Percentiles rank a stretch among this genome's conserved stretches.
These are phyloP conservation scores for Colletotrichum acutatum DNA, from an alignment of 2,329 filamentous ascomycete genomes.

Conservation along the genomic window DNA sequence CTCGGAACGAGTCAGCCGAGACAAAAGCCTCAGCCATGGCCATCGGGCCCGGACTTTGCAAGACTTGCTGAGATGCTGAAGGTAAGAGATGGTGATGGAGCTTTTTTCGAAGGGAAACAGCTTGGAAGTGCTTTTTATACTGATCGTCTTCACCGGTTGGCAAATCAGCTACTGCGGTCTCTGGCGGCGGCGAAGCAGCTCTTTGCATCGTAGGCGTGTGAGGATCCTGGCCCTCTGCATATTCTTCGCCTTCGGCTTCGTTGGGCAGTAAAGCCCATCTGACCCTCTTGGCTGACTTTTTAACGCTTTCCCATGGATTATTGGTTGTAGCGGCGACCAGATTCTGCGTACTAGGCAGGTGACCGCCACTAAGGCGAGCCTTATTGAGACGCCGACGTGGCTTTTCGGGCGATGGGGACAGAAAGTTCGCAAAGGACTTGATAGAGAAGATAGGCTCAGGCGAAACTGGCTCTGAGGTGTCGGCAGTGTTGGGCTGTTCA, in stretches of 20 bases:
- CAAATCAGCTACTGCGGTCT: constrained; percentile 46
- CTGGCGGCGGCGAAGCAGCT: constrained; percentile 56
- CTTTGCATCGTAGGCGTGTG: background rate
- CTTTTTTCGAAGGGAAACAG: constrained; percentile 50
- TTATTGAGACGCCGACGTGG: constrained; percentile 35
- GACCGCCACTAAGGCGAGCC: constrained; percentile 39
- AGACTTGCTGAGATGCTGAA: constrained; percentile 53
- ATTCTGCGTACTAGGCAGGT: constrained; percentile 46
- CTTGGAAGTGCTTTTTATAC: constrained; percentile 61
- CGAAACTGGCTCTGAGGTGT: constrained; percentile 48
- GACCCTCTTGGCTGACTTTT: constrained; percentile 45
- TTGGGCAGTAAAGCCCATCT: constrained; percentile 50
- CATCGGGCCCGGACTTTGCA: constrained; percentile 51
- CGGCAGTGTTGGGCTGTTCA: constrained; percentile 39
- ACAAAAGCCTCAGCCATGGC: constrained; percentile 63
- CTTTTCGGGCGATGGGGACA: constrained; percentile 59
- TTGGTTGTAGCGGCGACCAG: constrained; percentile 49
- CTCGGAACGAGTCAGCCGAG: constrained; percentile 49
- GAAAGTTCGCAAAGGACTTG: constrained; percentile 64
- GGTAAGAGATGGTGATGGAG: constrained; percentile 50
- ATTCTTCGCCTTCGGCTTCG: constrained; percentile 40
- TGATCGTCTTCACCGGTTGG: constrained; percentile 48
- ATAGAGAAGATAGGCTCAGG: constrained; percentile 60
- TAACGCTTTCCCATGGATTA: constrained; percentile 44
- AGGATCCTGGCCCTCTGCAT: constrained; percentile 28